A percentile compares a stretch with the other conserved stretches of the same genome.
Evolutionary conservation across 495 filamentous ascomycete species (phyloP).

Genomic region (Umbilicaria muhlenbergii): DNA sequence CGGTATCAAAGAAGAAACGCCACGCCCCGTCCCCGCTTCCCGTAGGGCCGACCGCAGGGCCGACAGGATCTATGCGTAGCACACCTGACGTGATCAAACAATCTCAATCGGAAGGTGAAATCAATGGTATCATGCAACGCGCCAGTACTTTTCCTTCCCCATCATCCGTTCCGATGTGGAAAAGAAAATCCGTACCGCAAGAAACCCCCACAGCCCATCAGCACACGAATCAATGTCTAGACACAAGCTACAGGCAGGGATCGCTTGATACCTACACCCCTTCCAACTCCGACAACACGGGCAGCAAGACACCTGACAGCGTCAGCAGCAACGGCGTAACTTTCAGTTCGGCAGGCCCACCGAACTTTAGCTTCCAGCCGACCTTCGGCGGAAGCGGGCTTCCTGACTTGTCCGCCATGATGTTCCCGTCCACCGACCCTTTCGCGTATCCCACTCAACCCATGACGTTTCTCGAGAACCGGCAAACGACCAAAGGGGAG

Average conservation of each 20-base stretch:
- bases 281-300: constrained; percentile 7
- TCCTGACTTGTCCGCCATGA: constrained; percentile 68
- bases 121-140: not conserved
- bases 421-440: constrained; percentile 84
- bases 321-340: not conserved
- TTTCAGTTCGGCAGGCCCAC: constrained; percentile 13
- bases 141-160: not conserved
- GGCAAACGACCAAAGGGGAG: constrained; percentile 16
- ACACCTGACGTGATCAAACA: constrained; percentile 15
- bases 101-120: not conserved
- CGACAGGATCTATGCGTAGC: constrained; percentile 15
- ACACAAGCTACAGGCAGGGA: constrained; percentile 1
- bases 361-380: constrained; percentile 18
- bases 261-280: constrained; percentile 6
- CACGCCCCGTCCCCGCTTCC: constrained; percentile 31
- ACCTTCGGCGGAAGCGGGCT: constrained; percentile 26
- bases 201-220: constrained; percentile 5
- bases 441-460: constrained; percentile 84
- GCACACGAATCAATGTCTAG: not conserved
- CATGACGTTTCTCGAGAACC: constrained; percentile 46
- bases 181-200: not conserved
- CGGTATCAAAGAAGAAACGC: constrained; percentile 36
- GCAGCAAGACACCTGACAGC: constrained; percentile 1
- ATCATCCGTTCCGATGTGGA: constrained; percentile 1
- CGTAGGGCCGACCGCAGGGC: constrained; percentile 16